A percentile compares a stretch with the other conserved stretches of the same genome.
Conservation (phyloP, 129 eudicot genomes). For the Arctium minus region DNA sequence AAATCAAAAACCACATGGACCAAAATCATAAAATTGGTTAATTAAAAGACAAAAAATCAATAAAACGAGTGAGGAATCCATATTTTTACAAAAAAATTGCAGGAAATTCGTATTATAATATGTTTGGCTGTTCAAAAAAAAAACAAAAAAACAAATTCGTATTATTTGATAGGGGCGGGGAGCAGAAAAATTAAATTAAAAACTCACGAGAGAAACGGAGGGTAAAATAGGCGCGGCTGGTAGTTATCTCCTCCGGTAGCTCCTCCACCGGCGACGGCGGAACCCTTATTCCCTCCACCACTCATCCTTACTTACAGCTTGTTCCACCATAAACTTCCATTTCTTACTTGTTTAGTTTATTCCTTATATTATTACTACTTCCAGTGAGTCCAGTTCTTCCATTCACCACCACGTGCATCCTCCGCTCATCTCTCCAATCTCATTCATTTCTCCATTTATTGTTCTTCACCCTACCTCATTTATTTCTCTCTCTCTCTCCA, state of each 20-base stretch:
- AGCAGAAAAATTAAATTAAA: background rate
- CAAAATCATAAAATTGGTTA: no score
- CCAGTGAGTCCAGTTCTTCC: background rate
- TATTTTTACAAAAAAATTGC: no score
- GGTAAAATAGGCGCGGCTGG: background rate
- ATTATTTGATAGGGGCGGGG: background rate
- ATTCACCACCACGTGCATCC: constrained; percentile 28
- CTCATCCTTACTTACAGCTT: background rate
- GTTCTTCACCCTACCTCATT: constrained; percentile 33
- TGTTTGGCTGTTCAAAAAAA: no score
- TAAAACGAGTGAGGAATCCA: no score
- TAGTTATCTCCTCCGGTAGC: background rate
- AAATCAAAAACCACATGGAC: no score
- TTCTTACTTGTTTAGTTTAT: background rate
- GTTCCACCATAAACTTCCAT: background rate
- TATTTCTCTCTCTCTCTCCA: constrained; percentile 2
- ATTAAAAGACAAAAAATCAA: no score
- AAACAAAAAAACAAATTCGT: no score
- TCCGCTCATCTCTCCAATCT: constrained; percentile 32
- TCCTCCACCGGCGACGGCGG: constrained; percentile 15
- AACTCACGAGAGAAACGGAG: background rate
- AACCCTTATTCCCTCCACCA: background rate
- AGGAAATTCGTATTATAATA: no score
- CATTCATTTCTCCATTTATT: constrained; percentile 29
- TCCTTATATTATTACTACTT: background rate